These are phyloP conservation scores for Lachnellula arida DNA, from an alignment of 2,329 filamentous ascomycete genomes.

Conservation along the genomic window DNA sequence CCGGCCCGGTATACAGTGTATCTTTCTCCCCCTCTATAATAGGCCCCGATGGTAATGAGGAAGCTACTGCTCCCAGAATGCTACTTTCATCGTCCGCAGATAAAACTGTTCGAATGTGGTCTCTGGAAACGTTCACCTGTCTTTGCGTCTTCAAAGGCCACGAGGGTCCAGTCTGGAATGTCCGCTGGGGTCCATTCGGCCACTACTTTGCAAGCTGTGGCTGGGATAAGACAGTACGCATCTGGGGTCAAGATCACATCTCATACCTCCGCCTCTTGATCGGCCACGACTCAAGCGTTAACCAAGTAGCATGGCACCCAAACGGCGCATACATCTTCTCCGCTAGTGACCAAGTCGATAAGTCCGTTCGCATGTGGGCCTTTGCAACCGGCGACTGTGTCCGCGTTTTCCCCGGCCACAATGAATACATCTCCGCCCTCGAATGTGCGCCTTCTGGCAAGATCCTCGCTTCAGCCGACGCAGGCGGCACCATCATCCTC, in stretches of 20 bases:
- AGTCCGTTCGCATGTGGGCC: conserved; percentile 96
- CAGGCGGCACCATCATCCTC: conserved; percentile 82
- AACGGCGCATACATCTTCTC: conserved; percentile 94
- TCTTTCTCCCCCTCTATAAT: conserved; percentile 62
- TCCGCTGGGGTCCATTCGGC: conserved; percentile 86
- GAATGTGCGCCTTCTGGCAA: conserved; percentile 85
- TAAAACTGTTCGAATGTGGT: conserved; percentile 87
- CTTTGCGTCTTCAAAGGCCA: conserved; percentile 93
- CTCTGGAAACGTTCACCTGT: conserved; percentile 84
- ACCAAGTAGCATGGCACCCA: conserved; percentile 86
- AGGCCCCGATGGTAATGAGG: conserved; percentile 18
- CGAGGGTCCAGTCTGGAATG: conserved; percentile 81
- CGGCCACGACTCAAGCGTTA: conserved; percentile 91
- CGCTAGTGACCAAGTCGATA: conserved; percentile 76
- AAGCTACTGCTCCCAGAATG: conserved; percentile 61
- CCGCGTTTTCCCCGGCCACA: conserved; percentile 87
- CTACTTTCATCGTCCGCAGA: conserved; percentile 86
- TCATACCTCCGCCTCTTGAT: conserved; percentile 83
- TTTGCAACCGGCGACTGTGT: conserved; percentile 83
- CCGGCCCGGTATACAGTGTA: conserved; percentile 82
- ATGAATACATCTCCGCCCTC: conserved; percentile 77
- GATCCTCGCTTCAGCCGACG: conserved; percentile 85
- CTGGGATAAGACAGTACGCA: conserved; percentile 82
- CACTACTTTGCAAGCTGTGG: conserved; percentile 91
- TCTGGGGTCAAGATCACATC: conserved; percentile 92